Evolutionary conservation across 2,329 filamentous ascomycete species (phyloP).

Genomic region (Pseudocercospora crystallina): DNA sequence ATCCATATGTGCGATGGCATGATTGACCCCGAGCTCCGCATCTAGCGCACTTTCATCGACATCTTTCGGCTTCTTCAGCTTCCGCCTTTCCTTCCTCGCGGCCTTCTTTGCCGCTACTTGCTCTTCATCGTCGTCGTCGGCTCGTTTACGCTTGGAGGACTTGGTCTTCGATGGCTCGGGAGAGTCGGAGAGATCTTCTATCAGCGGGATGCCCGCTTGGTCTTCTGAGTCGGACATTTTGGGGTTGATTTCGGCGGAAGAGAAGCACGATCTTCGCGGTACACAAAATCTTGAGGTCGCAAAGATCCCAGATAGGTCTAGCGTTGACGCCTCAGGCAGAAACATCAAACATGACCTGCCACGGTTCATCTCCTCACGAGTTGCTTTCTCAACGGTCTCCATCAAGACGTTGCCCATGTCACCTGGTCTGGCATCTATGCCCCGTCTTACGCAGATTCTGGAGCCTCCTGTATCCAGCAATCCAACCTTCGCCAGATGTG

Average conservation of each 20-base stretch:
- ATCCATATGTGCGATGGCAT: conserved; percentile 79
- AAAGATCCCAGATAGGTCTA: not conserved
- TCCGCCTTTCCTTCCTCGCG: conserved; percentile 58
- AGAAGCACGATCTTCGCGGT: too few relatives aligned
- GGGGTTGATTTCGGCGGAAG: too few relatives aligned
- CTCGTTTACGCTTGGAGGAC: conserved; percentile 44
- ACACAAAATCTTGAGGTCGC: not conserved
- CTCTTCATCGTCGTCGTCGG: conserved; percentile 28
- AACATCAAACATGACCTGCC: too few relatives aligned
- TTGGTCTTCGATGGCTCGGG: conserved; percentile 29
- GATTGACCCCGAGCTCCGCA: conserved; percentile 63
- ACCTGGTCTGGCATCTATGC: too few relatives aligned
- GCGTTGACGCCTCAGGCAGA: not conserved
- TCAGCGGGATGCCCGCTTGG: conserved; percentile 45
- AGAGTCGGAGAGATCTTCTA: conserved; percentile 42
- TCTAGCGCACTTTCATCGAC: conserved; percentile 61
- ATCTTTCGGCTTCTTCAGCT: conserved; percentile 61
- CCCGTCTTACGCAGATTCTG: too few relatives aligned
- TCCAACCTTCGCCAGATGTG: too few relatives aligned
- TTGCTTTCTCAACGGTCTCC: too few relatives aligned
- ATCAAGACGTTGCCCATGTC: too few relatives aligned
- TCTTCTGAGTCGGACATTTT: conserved; percentile 47
- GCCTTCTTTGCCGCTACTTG: conserved; percentile 36
- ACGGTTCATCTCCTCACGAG: too few relatives aligned
- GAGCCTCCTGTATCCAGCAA: too few relatives aligned